Evolutionary conservation across 2,329 filamentous ascomycete genomes (phyloP).

Genomic region (Fusarium pseudocircinatum): DNA sequence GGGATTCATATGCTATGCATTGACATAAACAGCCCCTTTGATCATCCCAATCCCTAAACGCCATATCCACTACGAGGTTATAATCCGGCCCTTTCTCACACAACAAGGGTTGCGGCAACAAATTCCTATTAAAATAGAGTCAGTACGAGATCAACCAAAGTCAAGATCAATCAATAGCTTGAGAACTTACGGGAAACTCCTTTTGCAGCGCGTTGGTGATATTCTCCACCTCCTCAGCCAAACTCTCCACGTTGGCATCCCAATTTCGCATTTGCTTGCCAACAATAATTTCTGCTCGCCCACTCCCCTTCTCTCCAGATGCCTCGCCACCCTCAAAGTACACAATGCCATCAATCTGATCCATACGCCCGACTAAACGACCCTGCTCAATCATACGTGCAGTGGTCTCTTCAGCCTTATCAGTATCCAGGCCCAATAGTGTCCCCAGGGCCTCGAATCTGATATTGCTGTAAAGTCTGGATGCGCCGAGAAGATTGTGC

Average conservation of each 20-base stretch:
- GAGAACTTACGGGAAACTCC: slow-evolving; percentile 72
- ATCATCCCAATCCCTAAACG: slow-evolving; percentile 35
- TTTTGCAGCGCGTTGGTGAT: slow-evolving; percentile 83
- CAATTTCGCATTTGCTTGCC: slow-evolving; percentile 82
- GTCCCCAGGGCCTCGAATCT: slow-evolving; percentile 77
- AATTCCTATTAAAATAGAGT: slow-evolving; percentile 57
- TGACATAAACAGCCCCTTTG: slow-evolving; percentile 24
- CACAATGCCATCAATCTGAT: slow-evolving; percentile 90
- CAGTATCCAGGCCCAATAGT: slow-evolving; percentile 80
- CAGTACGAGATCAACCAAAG: neutral
- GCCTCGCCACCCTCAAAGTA: slow-evolving; percentile 83
- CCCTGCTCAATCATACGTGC: slow-evolving; percentile 97
- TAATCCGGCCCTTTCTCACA: slow-evolving; percentile 32
- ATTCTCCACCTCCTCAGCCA: slow-evolving; percentile 90
- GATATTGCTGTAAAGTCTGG: slow-evolving; percentile 81
- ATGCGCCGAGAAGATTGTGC: slow-evolving; percentile 91
- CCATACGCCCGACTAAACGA: slow-evolving; percentile 85
- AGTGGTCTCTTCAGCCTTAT: slow-evolving; percentile 89
- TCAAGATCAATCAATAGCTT: neutral
- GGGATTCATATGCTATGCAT: slow-evolving; percentile 31
- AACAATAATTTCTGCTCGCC: slow-evolving; percentile 69
- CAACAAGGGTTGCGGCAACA: slow-evolving; percentile 63
- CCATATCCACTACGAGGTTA: slow-evolving; percentile 34
- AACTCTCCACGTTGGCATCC: slow-evolving; percentile 86
- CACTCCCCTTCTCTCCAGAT: slow-evolving; percentile 73